Percentiles rank a stretch among this genome's conserved stretches.
These are phyloP conservation scores for Ustilago xerochloae DNA, from an alignment of 1,284 basidiomycete genomes.

Conservation along the genomic window DNA sequence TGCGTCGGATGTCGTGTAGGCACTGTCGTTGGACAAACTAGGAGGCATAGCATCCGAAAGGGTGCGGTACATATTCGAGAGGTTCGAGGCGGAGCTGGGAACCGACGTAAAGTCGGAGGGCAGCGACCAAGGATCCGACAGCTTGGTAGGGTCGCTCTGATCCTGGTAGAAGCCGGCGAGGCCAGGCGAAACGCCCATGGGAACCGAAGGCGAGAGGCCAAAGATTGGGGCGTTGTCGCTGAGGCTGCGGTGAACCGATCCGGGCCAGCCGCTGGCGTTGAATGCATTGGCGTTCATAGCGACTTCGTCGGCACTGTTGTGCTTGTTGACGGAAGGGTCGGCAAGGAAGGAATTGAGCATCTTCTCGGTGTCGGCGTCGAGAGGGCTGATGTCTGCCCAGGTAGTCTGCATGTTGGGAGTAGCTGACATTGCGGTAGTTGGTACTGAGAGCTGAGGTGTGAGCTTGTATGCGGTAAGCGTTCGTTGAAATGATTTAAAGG, in stretches of 20 bases:
- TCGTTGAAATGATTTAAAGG: too few species aligned
- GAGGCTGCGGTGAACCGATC: neutral
- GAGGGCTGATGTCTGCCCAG: constrained; percentile 19
- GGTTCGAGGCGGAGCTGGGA: neutral
- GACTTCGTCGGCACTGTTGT: neutral
- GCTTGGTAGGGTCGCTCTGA: constrained; percentile 3
- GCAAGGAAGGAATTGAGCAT: constrained; percentile 31
- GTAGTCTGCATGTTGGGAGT: constrained; percentile 13
- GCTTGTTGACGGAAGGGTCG: neutral
- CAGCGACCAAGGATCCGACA: constrained; percentile 6
- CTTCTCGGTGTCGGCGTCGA: constrained; percentile 35
- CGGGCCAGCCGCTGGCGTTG: constrained; percentile 11
- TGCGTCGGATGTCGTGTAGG: constrained; percentile 17
- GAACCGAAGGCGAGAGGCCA: constrained; percentile 16
- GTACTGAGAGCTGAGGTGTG: neutral
- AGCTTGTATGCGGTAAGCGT: too few species aligned
- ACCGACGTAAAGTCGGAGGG: neutral
- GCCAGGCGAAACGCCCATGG: constrained; percentile 22
- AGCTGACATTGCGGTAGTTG: constrained; percentile 4
- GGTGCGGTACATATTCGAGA: constrained; percentile 7
- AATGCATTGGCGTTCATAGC: neutral
- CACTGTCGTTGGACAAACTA: constrained; percentile 14
- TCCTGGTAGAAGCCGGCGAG: constrained; percentile 14
- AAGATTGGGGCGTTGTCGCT: constrained; percentile 18
- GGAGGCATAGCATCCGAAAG: constrained; percentile 9